A percentile compares a stretch with the other conserved stretches of the same genome.
Evolutionary conservation across 2,329 filamentous ascomycete species (phyloP).

Genomic region (Aspergillus luchuensis): DNA sequence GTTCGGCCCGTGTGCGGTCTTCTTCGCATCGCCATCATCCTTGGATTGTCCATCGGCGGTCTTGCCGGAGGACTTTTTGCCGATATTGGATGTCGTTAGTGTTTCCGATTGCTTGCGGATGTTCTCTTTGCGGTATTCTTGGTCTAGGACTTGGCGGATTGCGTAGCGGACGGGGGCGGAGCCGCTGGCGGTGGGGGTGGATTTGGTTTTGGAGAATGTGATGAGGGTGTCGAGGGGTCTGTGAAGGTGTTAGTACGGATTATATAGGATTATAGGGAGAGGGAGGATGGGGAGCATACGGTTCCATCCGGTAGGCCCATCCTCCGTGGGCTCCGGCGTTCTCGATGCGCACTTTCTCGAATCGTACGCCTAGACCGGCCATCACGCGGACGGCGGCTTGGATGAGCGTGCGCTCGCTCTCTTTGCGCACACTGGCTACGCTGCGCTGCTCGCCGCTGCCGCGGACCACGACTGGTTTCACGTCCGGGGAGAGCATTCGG

Average conservation of each 20-base stretch:
- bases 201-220: constrained; percentile 56
- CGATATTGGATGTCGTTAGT: constrained; percentile 37
- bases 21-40: constrained; percentile 20
- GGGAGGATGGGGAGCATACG: constrained; percentile 60
- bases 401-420: constrained; percentile 80
- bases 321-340: constrained; percentile 62
- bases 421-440: constrained; percentile 83
- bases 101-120: constrained; percentile 66
- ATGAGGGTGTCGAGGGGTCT: constrained; percentile 75
- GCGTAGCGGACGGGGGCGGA: constrained; percentile 82
- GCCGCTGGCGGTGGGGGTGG: constrained; percentile 51
- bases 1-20: constrained; percentile 36
- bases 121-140: constrained; percentile 78
- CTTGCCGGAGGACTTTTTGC: constrained; percentile 29
- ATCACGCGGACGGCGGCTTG: constrained; percentile 77
- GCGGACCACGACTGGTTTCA: constrained; percentile 87
- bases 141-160: constrained; percentile 87
- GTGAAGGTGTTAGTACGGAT: constrained; percentile 15
- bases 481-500: constrained; percentile 80
- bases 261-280: neutral
- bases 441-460: constrained; percentile 65
- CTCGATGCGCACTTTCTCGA: constrained; percentile 81
- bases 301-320: constrained; percentile 94
- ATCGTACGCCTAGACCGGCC: constrained; percentile 75
- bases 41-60: constrained; percentile 38